A percentile compares a stretch with the other conserved stretches of the same genome.
Conservation (phyloP, 192 early-diverging fungal genomes). For the Entomortierella lignicola region DNA sequence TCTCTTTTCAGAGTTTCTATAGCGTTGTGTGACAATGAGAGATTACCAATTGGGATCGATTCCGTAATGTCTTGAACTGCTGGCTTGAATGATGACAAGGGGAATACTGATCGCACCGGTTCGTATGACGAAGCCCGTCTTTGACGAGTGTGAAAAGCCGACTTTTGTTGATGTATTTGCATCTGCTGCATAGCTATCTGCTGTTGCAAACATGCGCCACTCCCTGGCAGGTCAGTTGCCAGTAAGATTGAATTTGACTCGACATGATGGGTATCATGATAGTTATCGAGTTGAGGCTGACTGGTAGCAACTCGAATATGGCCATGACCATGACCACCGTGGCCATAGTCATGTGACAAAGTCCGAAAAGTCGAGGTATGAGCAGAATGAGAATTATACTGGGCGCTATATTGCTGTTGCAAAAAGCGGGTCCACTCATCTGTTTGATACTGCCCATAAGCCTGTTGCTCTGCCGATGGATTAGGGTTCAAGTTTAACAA, state of each 20-base stretch:
- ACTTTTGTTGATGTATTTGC: conserved; percentile 15
- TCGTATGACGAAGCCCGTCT: not conserved
- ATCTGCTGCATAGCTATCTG: not conserved
- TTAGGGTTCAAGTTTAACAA: conserved; percentile 21
- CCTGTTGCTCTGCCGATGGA: conserved; percentile 10
- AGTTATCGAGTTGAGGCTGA: not conserved
- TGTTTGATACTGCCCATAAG: conserved; percentile 9
- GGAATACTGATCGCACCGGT: no score
- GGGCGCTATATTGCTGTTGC: conserved; percentile 31
- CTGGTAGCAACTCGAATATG: not conserved
- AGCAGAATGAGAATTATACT: not conserved
- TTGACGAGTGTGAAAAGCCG: not conserved
- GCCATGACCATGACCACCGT: not conserved
- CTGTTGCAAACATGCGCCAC: conserved; percentile 1
- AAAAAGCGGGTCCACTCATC: conserved; percentile 37
- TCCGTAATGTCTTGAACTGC: not conserved
- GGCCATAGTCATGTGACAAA: not conserved
- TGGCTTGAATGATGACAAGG: not conserved
- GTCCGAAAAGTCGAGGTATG: conserved; percentile 11
- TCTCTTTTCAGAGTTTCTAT: not conserved
- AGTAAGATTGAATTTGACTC: conserved; percentile 1
- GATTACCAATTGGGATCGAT: not conserved
- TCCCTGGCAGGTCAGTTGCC: not conserved
- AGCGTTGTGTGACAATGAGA: not conserved
- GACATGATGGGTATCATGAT: not conserved